A percentile compares a stretch with the other conserved stretches of the same genome.
Conservation (phyloP, 2,329 filamentous ascomycete genomes). For the Rhinocladiella mackenziei region DNA sequence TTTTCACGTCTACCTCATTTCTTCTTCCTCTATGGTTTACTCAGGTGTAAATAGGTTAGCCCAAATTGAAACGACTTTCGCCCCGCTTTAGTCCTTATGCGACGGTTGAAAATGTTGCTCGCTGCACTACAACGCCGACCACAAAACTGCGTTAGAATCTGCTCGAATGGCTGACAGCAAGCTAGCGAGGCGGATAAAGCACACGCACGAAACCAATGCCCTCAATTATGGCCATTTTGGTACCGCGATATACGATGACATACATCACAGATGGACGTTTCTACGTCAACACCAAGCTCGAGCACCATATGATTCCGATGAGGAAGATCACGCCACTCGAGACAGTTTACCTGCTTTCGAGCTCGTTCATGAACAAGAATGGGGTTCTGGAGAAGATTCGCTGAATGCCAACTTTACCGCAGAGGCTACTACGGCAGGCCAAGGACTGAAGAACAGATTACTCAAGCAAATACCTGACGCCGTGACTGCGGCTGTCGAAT, state of each 20-base stretch:
- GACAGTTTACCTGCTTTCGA: conserved; percentile 3
- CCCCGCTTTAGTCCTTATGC: too few species aligned
- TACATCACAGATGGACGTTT: conserved; percentile 21
- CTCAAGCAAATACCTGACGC: conserved; percentile 18
- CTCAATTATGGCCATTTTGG: conserved; percentile 27
- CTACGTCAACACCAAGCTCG: conserved; percentile 9
- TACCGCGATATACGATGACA: conserved; percentile 22
- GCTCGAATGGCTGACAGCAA: conserved; percentile 23
- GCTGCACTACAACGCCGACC: neutral
- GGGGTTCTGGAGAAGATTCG: neutral
- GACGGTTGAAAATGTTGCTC: conserved; percentile 21
- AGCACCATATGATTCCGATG: neutral
- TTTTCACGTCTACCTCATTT: too few species aligned
- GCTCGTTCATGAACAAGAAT: conserved; percentile 8
- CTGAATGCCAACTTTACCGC: neutral
- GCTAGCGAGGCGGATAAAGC: conserved; percentile 12
- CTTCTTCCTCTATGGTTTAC: too few species aligned
- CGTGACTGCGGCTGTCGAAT: neutral
- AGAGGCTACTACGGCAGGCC: too few species aligned
- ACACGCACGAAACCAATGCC: conserved; percentile 23
- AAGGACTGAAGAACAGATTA: conserved; percentile 8
- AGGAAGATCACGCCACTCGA: neutral
- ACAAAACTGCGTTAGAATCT: conserved; percentile 1
- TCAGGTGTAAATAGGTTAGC: too few species aligned
- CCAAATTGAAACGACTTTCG: too few species aligned